These are phyloP conservation scores for Albifimbria verrucaria DNA, from an alignment of 2,329 filamentous ascomycete genomes.

Conservation along the genomic window DNA sequence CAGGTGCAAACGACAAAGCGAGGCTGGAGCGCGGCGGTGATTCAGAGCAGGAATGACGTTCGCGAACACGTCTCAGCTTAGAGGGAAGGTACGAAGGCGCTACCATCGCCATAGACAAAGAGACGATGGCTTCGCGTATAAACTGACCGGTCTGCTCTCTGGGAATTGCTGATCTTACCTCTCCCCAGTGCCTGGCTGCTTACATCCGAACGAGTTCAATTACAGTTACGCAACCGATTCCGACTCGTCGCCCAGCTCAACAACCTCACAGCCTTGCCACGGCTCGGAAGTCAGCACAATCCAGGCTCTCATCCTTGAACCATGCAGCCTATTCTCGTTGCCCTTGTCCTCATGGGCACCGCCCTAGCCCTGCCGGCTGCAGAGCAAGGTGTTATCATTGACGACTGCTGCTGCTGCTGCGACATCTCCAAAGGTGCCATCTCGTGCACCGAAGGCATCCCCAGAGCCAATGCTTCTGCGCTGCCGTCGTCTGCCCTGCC, in stretches of 20 bases:
- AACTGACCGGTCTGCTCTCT: no score
- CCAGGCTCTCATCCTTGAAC: neutral
- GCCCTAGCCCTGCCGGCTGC: neutral
- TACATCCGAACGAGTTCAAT: no score
- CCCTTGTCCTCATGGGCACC: neutral
- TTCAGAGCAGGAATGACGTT: neutral
- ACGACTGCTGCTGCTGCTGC: constrained; percentile 30
- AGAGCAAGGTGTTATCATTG: neutral
- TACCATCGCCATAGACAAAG: no score
- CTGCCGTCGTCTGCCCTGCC: constrained; percentile 18
- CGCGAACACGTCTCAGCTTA: neutral
- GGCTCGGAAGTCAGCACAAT: no score
- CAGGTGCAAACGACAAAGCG: neutral
- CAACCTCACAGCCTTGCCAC: no score
- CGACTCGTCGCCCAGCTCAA: no score
- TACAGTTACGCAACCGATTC: no score
- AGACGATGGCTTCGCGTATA: no score
- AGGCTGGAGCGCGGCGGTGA: neutral
- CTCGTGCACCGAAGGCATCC: constrained; percentile 17
- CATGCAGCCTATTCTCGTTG: neutral
- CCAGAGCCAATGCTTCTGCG: constrained; percentile 23
- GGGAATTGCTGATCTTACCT: no score
- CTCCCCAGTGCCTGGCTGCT: no score
- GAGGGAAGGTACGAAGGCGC: neutral
- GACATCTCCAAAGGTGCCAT: constrained; percentile 19